Evolutionary conservation across 164 flowering plant species (phyloP).

Genomic region (Warburgia ugandensis): DNA sequence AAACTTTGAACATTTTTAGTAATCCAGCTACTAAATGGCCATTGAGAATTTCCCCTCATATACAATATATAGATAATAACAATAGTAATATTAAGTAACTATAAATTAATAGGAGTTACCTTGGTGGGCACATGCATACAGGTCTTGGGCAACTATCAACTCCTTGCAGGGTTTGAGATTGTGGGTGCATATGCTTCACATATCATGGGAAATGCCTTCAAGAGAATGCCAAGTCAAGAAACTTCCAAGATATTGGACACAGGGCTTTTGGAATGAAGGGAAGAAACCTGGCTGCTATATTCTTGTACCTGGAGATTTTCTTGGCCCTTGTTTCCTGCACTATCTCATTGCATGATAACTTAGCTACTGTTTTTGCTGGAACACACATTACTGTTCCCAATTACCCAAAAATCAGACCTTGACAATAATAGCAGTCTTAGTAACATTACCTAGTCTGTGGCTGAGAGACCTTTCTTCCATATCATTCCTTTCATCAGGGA

Average conservation of each 20-base stretch:
- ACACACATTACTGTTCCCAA: conserved; percentile 22
- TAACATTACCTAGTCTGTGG: conserved; percentile 79
- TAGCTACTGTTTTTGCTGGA: conserved; percentile 35
- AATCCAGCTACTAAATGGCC: no score
- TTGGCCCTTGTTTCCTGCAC: conserved; percentile 81
- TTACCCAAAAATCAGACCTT: conserved; percentile 46
- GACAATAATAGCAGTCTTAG: conserved; percentile 44
- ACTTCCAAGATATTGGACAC: conserved; percentile 59
- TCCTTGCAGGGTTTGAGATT: conserved; percentile 52
- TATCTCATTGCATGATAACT: conserved; percentile 69
- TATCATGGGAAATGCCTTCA: conserved; percentile 55
- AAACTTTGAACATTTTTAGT: no score
- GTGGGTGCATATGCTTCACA: conserved; percentile 50
- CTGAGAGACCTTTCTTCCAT: conserved; percentile 66
- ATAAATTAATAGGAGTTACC: no score
- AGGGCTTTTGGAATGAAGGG: conserved; percentile 68
- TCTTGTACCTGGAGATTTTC: conserved; percentile 67
- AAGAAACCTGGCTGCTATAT: conserved; percentile 34
- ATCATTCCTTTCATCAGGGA: conserved; percentile 65
- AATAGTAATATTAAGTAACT: no score
- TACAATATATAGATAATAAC: no score
- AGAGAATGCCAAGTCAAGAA: conserved; percentile 37
- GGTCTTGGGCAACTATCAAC: conserved; percentile 79
- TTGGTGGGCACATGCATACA: no score
- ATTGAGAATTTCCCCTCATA: no score